Conservation (phyloP, 805 yeast species). For the Lipomyces kockii region DNA sequence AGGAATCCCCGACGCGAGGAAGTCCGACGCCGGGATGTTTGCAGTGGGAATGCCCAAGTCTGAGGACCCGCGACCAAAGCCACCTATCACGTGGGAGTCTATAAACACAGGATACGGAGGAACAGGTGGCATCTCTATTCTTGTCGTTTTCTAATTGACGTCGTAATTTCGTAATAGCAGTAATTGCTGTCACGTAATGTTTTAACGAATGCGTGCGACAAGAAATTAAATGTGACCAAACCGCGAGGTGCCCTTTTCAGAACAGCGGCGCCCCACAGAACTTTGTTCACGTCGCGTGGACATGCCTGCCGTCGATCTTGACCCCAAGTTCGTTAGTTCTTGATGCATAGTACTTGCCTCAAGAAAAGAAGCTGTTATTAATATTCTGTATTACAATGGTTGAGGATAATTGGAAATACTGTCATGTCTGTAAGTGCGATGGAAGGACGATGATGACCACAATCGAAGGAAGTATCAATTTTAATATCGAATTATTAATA, state of each 20-base stretch:
- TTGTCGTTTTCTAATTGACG: not conserved
- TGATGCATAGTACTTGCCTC: not conserved
- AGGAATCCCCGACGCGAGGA: slow-evolving; percentile 57
- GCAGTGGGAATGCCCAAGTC: slow-evolving; percentile 91
- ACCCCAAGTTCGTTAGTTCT: not conserved
- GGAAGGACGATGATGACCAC: too few relatives aligned
- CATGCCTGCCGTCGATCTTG: not conserved
- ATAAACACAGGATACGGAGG: slow-evolving; percentile 48
- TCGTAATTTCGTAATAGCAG: not conserved
- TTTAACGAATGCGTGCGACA: not conserved
- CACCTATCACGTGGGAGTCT: slow-evolving; percentile 60
- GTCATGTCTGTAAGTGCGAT: too few relatives aligned
- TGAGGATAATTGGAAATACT: too few relatives aligned
- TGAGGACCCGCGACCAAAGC: slow-evolving; percentile 94
- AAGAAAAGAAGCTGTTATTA: too few relatives aligned
- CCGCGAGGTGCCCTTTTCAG: too few relatives aligned
- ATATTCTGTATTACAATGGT: too few relatives aligned
- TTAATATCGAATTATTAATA: too few relatives aligned
- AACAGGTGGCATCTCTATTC: slow-evolving; percentile 34
- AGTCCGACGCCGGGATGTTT: slow-evolving; percentile 39
- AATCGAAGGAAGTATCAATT: too few relatives aligned
- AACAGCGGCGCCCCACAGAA: not conserved
- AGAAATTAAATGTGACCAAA: not conserved
- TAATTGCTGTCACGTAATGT: not conserved
- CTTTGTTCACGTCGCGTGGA: not conserved